These are phyloP conservation scores for Ehretia macrophylla DNA, from an alignment of 257 asterid species.

Conservation along the genomic window DNA sequence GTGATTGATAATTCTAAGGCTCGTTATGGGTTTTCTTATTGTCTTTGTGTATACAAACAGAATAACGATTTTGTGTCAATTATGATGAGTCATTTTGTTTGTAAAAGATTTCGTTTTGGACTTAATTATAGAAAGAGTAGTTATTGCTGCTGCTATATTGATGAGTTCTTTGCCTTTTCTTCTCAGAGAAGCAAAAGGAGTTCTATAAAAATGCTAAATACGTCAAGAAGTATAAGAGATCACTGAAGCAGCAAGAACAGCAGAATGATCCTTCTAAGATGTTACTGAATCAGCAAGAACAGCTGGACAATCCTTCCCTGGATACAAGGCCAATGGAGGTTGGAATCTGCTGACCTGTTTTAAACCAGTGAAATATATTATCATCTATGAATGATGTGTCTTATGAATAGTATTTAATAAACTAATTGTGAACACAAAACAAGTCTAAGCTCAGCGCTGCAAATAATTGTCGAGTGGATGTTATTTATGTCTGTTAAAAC, in stretches of 20 bases:
- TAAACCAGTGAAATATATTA: too few relatives aligned
- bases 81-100: background rate
- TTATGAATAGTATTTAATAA: too few relatives aligned
- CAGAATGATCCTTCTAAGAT: constrained; percentile 34
- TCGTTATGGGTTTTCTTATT: too few relatives aligned
- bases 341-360: background rate
- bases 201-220: constrained; percentile 81
- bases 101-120: background rate
- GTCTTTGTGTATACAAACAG: background rate
- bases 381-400: too few relatives aligned
- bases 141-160: background rate
- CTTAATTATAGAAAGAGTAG: background rate
- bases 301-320: constrained; percentile 19
- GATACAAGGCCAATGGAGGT: constrained; percentile 39
- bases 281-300: constrained; percentile 42
- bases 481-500: too few relatives aligned
- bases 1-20: background rate
- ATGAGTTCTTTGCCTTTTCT: background rate
- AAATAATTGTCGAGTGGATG: too few relatives aligned
- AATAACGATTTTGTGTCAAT: too few relatives aligned
- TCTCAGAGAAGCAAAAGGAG: constrained; percentile 82
- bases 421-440: too few relatives aligned
- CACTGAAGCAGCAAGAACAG: constrained; percentile 44
- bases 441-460: too few relatives aligned
- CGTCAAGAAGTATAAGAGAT: constrained; percentile 59